Conservation (phyloP, 2,329 filamentous ascomycete genomes). For the Mariannaea elegans region DNA sequence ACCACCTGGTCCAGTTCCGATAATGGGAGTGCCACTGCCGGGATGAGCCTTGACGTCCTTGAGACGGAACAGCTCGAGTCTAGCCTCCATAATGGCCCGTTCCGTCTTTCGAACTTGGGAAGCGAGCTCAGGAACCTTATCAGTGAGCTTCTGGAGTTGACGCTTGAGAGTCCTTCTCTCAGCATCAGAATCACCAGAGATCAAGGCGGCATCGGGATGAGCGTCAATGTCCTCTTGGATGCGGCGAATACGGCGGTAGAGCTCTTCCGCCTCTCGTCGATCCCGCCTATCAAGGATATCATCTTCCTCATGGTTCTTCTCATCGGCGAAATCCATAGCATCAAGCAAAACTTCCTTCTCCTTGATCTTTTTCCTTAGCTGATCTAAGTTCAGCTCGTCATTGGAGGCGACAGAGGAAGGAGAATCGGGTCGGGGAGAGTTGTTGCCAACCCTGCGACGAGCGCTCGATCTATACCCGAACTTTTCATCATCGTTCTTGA, state of each 20-base stretch:
- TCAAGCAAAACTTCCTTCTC: slow-evolving; percentile 96
- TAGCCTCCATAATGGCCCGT: slow-evolving; percentile 90
- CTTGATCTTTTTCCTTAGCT: slow-evolving; percentile 89
- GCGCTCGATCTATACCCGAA: slow-evolving; percentile 94
- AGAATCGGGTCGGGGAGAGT: slow-evolving; percentile 82
- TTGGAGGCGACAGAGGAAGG: slow-evolving; percentile 74
- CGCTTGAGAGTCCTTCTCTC: slow-evolving; percentile 87
- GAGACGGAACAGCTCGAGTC: slow-evolving; percentile 90
- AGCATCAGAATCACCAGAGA: slow-evolving; percentile 82
- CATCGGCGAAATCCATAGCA: slow-evolving; percentile 95
- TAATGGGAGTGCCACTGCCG: slow-evolving; percentile 78
- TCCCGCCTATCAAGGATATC: slow-evolving; percentile 91
- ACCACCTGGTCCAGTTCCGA: slow-evolving; percentile 93
- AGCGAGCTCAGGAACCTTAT: slow-evolving; percentile 89
- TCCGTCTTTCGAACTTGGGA: slow-evolving; percentile 92
- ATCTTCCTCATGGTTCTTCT: slow-evolving; percentile 88
- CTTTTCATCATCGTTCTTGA: slow-evolving; percentile 94
- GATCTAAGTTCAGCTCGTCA: slow-evolving; percentile 86
- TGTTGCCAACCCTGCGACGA: slow-evolving; percentile 81
- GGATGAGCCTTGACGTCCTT: slow-evolving; percentile 94
- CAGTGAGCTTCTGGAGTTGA: slow-evolving; percentile 87
- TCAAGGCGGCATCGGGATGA: slow-evolving; percentile 79
- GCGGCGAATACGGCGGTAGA: slow-evolving; percentile 90
- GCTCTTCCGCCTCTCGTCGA: slow-evolving; percentile 88
- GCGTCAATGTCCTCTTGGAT: slow-evolving; percentile 94